phyloP scores from a whole-genome alignment of 1,284 basidiomycete species.

The Ganoderma sp. region DNA sequence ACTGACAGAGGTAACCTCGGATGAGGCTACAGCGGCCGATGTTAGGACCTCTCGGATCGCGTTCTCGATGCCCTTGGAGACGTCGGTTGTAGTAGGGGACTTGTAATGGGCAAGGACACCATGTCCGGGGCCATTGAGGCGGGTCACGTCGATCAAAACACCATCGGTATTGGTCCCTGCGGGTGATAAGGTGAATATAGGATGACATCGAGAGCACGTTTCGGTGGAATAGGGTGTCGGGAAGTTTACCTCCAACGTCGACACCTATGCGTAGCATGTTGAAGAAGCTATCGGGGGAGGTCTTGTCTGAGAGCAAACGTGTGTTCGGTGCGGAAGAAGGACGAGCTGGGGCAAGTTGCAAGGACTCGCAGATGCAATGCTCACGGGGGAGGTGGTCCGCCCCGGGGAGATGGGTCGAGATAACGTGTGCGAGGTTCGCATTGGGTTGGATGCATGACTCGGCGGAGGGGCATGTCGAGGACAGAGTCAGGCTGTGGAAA shows the following conservation, averaged over 20 bases:
- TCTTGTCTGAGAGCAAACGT: background rate
- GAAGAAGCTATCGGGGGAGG: background rate
- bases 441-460: background rate
- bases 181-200: constrained; percentile 11
- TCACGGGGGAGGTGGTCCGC: background rate
- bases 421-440: constrained; percentile 7
- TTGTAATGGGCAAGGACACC: constrained; percentile 58
- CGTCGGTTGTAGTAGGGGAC: constrained; percentile 56
- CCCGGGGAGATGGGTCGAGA: background rate
- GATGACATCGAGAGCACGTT: background rate
- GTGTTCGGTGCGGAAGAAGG: constrained; percentile 2
- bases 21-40: constrained; percentile 43
- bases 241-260: constrained; percentile 32
- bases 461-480: background rate
- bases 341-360: background rate
- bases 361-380: background rate
- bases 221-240: background rate
- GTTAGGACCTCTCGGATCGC: constrained; percentile 49
- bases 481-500: background rate
- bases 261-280: constrained; percentile 32
- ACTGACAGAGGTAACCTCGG: constrained; percentile 48
- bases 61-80: constrained; percentile 57
- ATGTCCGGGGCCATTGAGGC: constrained; percentile 41
- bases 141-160: constrained; percentile 55
- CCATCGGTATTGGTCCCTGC: constrained; percentile 59